A percentile compares a stretch with the other conserved stretches of the same genome.
phyloP scores from a whole-genome alignment of 2,329 filamentous ascomycete genomes.

The Endocalyx cinctus region DNA sequence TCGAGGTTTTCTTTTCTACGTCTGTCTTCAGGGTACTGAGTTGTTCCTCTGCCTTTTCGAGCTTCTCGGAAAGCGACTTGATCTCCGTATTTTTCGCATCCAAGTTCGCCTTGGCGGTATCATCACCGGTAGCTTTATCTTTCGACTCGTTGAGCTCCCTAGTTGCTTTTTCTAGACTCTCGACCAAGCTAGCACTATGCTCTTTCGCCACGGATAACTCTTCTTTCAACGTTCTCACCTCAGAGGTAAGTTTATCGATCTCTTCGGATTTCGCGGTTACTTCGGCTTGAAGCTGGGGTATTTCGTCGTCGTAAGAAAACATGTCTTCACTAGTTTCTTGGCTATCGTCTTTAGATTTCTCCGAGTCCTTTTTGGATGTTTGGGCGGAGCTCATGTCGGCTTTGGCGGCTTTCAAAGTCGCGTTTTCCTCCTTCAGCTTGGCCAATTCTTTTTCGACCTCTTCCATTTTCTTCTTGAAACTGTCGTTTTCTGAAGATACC shows the following conservation, averaged over 20 bases:
- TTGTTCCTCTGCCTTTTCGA: constrained; percentile 39
- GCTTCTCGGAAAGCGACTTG: constrained; percentile 43
- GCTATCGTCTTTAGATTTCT: constrained; percentile 27
- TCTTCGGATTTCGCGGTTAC: constrained; percentile 66
- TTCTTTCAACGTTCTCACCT: constrained; percentile 63
- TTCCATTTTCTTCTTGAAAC: constrained; percentile 71
- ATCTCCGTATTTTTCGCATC: constrained; percentile 45
- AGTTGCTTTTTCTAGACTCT: constrained; percentile 64
- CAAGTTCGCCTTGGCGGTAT: constrained; percentile 46
- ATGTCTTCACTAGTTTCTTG: constrained; percentile 60
- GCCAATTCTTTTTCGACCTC: constrained; percentile 60
- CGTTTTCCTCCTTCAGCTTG: constrained; percentile 60
- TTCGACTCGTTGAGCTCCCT: constrained; percentile 52
- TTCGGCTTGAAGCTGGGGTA: constrained; percentile 74
- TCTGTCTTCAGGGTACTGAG: constrained; percentile 40
- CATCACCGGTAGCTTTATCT: constrained; percentile 34
- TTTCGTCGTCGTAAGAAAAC: constrained; percentile 88
- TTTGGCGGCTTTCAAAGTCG: constrained; percentile 37
- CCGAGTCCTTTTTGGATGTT: constrained; percentile 16
- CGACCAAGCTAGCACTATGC: constrained; percentile 60
- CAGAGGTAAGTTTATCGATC: constrained; percentile 63
- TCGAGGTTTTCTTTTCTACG: constrained; percentile 25
- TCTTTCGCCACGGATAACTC: constrained; percentile 70
- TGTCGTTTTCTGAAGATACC: constrained; percentile 76
- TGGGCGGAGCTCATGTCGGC: constrained; percentile 9